Base-by-base conservation (phyloP, 371 early-diverging fungal species). In the Rhizomucor pusillus region DNA sequence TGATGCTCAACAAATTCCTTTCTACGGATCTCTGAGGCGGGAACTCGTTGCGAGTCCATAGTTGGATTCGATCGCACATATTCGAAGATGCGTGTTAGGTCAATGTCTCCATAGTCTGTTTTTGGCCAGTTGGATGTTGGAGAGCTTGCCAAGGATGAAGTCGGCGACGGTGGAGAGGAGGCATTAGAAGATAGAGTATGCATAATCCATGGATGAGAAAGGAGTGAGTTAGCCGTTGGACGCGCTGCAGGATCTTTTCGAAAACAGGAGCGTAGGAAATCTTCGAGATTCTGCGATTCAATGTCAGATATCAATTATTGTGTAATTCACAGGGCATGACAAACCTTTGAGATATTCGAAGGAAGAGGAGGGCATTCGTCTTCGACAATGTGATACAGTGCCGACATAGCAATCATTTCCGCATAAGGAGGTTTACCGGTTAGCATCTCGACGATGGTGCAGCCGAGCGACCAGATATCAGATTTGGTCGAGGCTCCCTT, bases 401-500 rank as follows among this genome's bases (percentile, higher is more conserved):
- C 90, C 13, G 92, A 81, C 93, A 93, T 91, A 25, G 88, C 77
- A 47, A 88, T 78, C 52, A 92, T 56, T n/a, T 86, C 87, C 0
- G 83, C 71, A 56, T 93, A 94, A 11, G 93, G 94, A 19, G 95
- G 94, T 52, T 87, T 82, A 9, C 92, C 93, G 1, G 92, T 90
- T 13, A 92, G 64, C 63, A 94, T 75, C 65, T 94, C 95, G 34
- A 93, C 80, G 23, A 94, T 72, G 3, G 92, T 92, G 59, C 94
- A 93, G n/a, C 90, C 95, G 10, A 94, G 67, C 18, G 74, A 83
- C 92, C 94, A 94, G 9, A 95, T 92, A 64, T 95, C 95, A 0
- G 93, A 90, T 20, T 87, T 84, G 9, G 87, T 85, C 6, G 86
- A 82, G 1, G 90, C 83, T 1, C 92, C 91, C 43, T 87, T 83